Evolutionary conservation across 495 filamentous ascomycete species (phyloP).

Genomic region (Lophiostoma macrostomum): DNA sequence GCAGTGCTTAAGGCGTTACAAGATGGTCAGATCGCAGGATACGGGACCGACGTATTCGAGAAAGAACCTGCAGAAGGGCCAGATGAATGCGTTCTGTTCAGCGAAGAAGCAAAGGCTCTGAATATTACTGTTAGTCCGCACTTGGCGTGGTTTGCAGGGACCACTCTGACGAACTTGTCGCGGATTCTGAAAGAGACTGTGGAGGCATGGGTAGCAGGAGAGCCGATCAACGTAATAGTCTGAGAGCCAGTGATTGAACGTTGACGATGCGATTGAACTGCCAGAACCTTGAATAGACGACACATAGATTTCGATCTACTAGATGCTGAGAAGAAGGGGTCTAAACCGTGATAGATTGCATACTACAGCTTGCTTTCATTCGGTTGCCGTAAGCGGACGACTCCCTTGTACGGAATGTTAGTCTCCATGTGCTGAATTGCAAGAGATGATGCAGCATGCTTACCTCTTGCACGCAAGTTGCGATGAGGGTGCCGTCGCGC

Average conservation of each 20-base stretch:
- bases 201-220: conserved; percentile 21
- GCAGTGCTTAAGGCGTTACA: conserved; percentile 50
- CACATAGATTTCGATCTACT: too few relatives aligned
- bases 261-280: too few relatives aligned
- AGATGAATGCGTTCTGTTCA: conserved; percentile 30
- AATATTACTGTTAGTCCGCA: conserved; percentile 38
- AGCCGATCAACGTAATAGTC: conserved; percentile 21
- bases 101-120: conserved; percentile 25
- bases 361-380: conserved; percentile 26
- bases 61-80: conserved; percentile 49
- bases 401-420: conserved; percentile 12
- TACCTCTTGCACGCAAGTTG: conserved; percentile 72
- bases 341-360: too few relatives aligned
- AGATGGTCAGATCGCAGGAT: conserved; percentile 48
- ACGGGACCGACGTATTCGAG: conserved; percentile 54
- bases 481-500: conserved; percentile 76
- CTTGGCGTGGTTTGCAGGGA: conserved; percentile 37
- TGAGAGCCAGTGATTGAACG: background rate
- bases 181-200: conserved; percentile 22
- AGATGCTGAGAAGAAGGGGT: too few relatives aligned
- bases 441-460: background rate
- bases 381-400: conserved; percentile 21
- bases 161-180: conserved; percentile 27
- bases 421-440: background rate
- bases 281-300: too few relatives aligned